Evolutionary conservation across 805 yeast species (phyloP), one percentile per base, ranked within the genome.

Genomic region (Saturnispora halmiae): DNA sequence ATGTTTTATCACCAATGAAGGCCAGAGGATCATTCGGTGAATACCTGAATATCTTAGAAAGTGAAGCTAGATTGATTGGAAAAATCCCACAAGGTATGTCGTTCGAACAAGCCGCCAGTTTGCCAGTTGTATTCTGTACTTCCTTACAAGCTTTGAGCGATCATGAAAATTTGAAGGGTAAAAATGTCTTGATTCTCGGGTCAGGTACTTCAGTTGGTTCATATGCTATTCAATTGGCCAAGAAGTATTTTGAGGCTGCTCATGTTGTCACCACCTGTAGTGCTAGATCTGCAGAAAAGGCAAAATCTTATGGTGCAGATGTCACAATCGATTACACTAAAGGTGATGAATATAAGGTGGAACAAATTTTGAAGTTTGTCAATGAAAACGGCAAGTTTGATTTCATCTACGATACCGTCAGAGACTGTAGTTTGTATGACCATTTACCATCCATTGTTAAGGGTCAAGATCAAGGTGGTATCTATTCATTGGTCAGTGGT

Each of bases 171-270:
- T 42, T 46, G 11, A 20, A 66, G 10, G 63, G 64, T 9, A 63
- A 64, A 9, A 70, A 67, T 44, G 72, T 81, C 4, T 64, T 82
- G 36, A 67, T 84, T 18, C 62, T 82, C 34, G 95, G 95, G 28
- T 90, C 82, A 19, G 78, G 82, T 6, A 77, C 94, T 1, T 61
- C 79, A 9, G 87, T 80, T n/a, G 87, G 88, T 15, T 53, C 67
- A 24, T 68, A 65, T 44, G 65, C 70, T 3, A 62, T 75, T 26
- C 83, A 78, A 55, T 55, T 82, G 28, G 74, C 79, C 6, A 77
- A 72, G 54, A 56, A 67, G 27, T 54, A 60, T 35, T 64, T 64
- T 41, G 59, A 66, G 2, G 73, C 75, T 8, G 60, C 61, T 20
- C 67, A 67, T 11, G 72, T 84, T 16, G 78, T 73, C 52, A 75